These are phyloP conservation scores for Daldinia bambusicola DNA, from an alignment of 495 filamentous ascomycete species.

Conservation along the genomic window DNA sequence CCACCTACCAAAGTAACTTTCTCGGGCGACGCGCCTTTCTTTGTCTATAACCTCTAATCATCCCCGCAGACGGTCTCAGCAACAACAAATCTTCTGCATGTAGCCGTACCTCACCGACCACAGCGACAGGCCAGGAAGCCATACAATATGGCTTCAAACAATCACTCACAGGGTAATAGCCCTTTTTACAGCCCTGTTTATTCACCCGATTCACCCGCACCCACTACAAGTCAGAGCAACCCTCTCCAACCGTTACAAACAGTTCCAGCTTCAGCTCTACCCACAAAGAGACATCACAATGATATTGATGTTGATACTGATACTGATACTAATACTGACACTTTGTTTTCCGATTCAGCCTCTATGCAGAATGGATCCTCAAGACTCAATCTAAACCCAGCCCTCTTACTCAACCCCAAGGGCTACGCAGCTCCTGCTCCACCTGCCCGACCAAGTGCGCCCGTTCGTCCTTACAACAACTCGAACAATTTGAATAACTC, in stretches of 20 bases:
- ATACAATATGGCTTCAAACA: conserved; percentile 39
- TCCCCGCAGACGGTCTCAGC: conserved; percentile 1
- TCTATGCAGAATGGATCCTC: conserved; percentile 40
- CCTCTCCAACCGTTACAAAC: conserved; percentile 6
- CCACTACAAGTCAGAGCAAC: conserved; percentile 16
- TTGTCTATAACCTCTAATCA: conserved; percentile 29
- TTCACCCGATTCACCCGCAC: neutral
- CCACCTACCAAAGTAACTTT: conserved; percentile 19
- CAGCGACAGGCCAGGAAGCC: conserved; percentile 24
- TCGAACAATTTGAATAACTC: conserved; percentile 30
- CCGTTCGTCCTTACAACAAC: conserved; percentile 20
- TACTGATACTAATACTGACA: conserved; percentile 17
- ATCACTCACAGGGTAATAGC: conserved; percentile 35
- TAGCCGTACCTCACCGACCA: conserved; percentile 24
- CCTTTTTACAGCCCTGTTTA: conserved; percentile 12
- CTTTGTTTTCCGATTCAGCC: conserved; percentile 20
- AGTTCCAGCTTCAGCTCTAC: neutral
- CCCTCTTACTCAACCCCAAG: conserved; percentile 53
- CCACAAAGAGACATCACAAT: conserved; percentile 22
- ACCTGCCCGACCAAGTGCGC: conserved; percentile 21
- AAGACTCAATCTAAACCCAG: conserved; percentile 48
- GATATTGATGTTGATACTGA: conserved; percentile 22
- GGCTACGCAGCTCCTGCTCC: conserved; percentile 29
- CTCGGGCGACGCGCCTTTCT: conserved; percentile 19
- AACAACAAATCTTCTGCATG: conserved; percentile 24